Percentiles rank a stretch among this genome's conserved stretches.
These are phyloP conservation scores for Articulospora tetracladia DNA, from an alignment of 495 filamentous ascomycete genomes.

Conservation along the genomic window DNA sequence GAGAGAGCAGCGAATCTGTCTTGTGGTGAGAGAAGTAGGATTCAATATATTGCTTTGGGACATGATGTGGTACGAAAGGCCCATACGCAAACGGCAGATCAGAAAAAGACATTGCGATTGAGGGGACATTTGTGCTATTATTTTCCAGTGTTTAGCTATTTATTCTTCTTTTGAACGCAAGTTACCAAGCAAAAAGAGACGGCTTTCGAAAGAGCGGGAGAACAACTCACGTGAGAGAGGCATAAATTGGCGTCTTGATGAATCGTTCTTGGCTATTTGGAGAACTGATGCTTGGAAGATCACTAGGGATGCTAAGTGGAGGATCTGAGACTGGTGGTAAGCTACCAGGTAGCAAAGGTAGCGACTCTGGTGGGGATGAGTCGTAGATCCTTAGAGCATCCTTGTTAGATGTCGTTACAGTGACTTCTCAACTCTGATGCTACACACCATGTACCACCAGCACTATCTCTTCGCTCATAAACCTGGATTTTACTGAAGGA, in stretches of 20 bases:
- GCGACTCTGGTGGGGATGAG: conserved; percentile 27
- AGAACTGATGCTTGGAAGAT: conserved; percentile 33
- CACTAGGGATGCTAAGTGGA: conserved; percentile 34
- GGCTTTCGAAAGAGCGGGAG: not conserved
- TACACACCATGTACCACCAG: conserved; percentile 46
- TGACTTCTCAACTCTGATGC: not conserved
- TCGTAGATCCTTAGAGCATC: conserved; percentile 40
- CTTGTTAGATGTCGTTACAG: not conserved
- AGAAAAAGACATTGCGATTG: conserved; percentile 48
- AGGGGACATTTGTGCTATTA: conserved; percentile 44
- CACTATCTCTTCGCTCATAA: conserved; percentile 41
- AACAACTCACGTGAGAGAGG: conserved; percentile 38
- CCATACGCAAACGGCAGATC: conserved; percentile 44
- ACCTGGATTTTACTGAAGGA: conserved; percentile 45
- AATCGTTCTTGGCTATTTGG: conserved; percentile 39
- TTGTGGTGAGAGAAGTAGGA: conserved; percentile 41
- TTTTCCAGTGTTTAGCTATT: not conserved
- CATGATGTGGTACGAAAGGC: conserved; percentile 44
- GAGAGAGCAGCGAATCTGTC: conserved; percentile 32
- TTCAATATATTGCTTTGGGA: conserved; percentile 45
- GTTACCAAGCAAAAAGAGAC: not conserved
- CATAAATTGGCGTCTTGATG: conserved; percentile 41
- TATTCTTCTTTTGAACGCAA: not conserved
- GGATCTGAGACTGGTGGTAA: conserved; percentile 38
- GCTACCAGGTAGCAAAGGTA: conserved; percentile 32